Percentiles rank a stretch among this genome's conserved stretches.
Conservation (phyloP, 1,139 yeast genomes). For the Trichomonascaceae sp. region DNA sequence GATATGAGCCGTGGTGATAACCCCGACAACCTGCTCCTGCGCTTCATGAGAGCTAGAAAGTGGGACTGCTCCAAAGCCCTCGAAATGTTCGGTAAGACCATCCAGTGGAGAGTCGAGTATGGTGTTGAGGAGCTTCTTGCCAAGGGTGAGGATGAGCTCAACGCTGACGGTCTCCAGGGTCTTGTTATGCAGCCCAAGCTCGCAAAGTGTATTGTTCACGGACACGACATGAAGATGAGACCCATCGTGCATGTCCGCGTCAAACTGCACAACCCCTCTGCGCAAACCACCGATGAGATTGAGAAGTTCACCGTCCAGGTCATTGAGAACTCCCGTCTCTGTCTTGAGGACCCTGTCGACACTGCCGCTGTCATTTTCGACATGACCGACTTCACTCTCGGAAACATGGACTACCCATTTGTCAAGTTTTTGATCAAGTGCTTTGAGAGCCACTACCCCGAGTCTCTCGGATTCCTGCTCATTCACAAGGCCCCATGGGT, state of each 20-base stretch:
- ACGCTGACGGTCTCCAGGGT: constrained; percentile 29
- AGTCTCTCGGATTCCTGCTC: constrained; percentile 58
- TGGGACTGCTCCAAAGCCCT: constrained; percentile 70
- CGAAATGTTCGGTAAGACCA: constrained; percentile 52
- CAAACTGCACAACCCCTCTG: constrained; percentile 56
- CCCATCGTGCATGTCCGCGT: constrained; percentile 65
- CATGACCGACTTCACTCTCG: constrained; percentile 55
- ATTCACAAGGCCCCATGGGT: constrained; percentile 89
- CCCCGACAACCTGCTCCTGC: constrained; percentile 54
- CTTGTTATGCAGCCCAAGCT: constrained; percentile 37
- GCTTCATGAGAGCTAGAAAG: constrained; percentile 86
- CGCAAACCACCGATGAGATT: constrained; percentile 55
- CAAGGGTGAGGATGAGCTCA: constrained; percentile 45
- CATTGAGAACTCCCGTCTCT: constrained; percentile 58
- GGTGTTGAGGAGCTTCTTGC: constrained; percentile 45
- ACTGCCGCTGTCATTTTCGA: constrained; percentile 69
- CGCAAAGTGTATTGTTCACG: constrained; percentile 54
- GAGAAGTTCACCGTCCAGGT: constrained; percentile 51
- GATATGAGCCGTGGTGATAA: constrained; percentile 47
- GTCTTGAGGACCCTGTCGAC: constrained; percentile 50
- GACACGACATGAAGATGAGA: constrained; percentile 48
- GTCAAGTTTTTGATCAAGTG: constrained; percentile 66
- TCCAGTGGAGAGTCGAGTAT: constrained; percentile 55
- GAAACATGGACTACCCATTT: constrained; percentile 75
- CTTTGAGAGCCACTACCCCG: constrained; percentile 84